Conservation (phyloP, 1,139 yeast species). For the Zhuliangozyma parablackwelliae region DNA sequence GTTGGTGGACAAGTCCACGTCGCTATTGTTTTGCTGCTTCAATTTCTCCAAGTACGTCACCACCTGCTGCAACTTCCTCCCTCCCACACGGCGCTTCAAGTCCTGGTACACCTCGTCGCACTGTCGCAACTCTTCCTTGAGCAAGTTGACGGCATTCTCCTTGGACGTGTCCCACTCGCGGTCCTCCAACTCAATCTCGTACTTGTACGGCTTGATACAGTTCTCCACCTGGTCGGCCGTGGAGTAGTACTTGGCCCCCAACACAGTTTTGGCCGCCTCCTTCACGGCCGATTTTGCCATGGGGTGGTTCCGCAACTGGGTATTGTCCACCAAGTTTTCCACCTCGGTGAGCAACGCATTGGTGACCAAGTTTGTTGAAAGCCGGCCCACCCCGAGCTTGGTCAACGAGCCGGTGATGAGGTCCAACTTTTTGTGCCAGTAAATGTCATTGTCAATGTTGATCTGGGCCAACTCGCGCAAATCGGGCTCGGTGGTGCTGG, state of each 20-base stretch:
- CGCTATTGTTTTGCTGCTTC: constrained; percentile 42
- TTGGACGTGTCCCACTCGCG: constrained; percentile 86
- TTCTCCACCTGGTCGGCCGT: constrained; percentile 98
- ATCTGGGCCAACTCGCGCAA: constrained; percentile 48
- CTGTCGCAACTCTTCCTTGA: constrained; percentile 83
- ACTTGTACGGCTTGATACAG: constrained; percentile 95
- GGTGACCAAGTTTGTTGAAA: constrained; percentile 79
- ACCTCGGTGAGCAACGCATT: constrained; percentile 76
- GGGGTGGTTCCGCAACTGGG: constrained; percentile 80
- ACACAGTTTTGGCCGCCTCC: constrained; percentile 79
- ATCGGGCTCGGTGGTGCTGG: constrained; percentile 39
- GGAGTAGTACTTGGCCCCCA: constrained; percentile 74
- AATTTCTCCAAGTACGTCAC: constrained; percentile 64
- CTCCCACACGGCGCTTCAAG: constrained; percentile 74
- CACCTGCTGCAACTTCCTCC: constrained; percentile 77
- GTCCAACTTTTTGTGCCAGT: constrained; percentile 88
- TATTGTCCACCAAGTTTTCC: constrained; percentile 63
- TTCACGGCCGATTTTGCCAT: constrained; percentile 75
- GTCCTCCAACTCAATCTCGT: constrained; percentile 93
- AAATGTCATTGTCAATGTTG: constrained; percentile 62
- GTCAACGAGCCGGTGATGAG: constrained; percentile 79
- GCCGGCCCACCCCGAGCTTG: constrained; percentile 87
- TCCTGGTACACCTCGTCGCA: constrained; percentile 62
- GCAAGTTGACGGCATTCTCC: constrained; percentile 66
- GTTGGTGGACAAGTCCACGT: constrained; percentile 40